phyloP scores from a whole-genome alignment of 2,329 filamentous ascomycete species.

The Juglanconis oblonga region DNA sequence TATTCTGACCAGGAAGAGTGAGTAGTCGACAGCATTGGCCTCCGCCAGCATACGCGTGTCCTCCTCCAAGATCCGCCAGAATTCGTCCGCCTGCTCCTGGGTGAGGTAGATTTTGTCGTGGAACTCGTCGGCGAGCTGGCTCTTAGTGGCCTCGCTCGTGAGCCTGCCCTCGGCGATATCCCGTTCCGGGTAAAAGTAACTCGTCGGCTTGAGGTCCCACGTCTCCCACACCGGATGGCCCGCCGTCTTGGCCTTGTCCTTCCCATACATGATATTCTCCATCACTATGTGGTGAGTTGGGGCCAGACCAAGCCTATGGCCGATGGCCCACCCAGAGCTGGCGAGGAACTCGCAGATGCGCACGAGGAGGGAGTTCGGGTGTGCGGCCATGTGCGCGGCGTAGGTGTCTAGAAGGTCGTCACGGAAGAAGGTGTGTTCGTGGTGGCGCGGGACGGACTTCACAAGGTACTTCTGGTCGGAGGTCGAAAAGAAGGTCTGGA shows the following conservation, averaged over 20 bases:
- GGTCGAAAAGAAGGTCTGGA: slow-evolving; percentile 67
- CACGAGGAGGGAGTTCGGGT: slow-evolving; percentile 62
- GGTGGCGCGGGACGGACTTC: slow-evolving; percentile 67
- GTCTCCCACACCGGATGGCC: slow-evolving; percentile 57
- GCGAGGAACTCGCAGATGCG: slow-evolving; percentile 70
- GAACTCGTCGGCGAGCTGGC: slow-evolving; percentile 65
- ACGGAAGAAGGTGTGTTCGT: slow-evolving; percentile 69
- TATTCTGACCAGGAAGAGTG: slow-evolving; percentile 64
- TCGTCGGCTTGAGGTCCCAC: slow-evolving; percentile 71
- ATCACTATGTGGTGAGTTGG: slow-evolving; percentile 74
- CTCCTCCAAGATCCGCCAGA: slow-evolving; percentile 52
- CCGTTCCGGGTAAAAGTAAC: slow-evolving; percentile 74
- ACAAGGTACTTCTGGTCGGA: slow-evolving; percentile 64
- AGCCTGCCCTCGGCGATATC: slow-evolving; percentile 65
- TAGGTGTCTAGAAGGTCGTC: slow-evolving; percentile 65
- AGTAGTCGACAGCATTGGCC: slow-evolving; percentile 71
- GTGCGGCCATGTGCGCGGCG: slow-evolving; percentile 57
- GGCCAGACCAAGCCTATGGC: slow-evolving; percentile 55
- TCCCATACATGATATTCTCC: slow-evolving; percentile 70
- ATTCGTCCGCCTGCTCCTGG: slow-evolving; percentile 49
- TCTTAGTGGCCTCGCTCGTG: slow-evolving; percentile 62
- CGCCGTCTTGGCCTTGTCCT: slow-evolving; percentile 38
- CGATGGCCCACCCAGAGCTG: slow-evolving; percentile 53
- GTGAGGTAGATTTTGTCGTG: slow-evolving; percentile 61
- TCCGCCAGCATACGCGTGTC: slow-evolving; percentile 63